phyloP scores from a whole-genome alignment of 495 filamentous ascomycete species.

The Aspergillus heteromorphus region DNA sequence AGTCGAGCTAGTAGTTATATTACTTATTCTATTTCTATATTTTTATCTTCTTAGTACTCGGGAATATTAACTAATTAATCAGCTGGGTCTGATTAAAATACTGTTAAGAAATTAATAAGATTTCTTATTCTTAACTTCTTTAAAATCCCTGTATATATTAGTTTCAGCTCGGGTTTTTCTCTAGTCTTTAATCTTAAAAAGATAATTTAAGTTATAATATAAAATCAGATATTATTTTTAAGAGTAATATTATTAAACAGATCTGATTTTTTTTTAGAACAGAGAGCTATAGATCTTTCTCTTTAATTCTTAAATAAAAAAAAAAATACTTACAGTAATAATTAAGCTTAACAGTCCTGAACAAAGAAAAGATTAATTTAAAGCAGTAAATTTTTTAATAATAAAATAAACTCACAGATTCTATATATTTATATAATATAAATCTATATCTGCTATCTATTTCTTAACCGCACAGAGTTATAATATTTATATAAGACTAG shows the following conservation, averaged over 20 bases:
- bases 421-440: conserved; percentile 42
- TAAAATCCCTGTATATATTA: conserved; percentile 49
- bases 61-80: conserved; percentile 18
- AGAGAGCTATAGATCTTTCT: conserved; percentile 1
- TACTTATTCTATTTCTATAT: conserved; percentile 13
- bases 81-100: conserved; percentile 32
- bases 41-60: conserved; percentile 23
- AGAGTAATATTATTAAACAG: conserved; percentile 15
- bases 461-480: conserved; percentile 42
- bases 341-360: conserved; percentile 24
- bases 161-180: conserved; percentile 47
- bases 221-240: conserved; percentile 42
- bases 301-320: conserved; percentile 7
- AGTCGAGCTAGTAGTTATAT: conserved; percentile 14
- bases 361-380: conserved; percentile 37
- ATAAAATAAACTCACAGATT: conserved; percentile 43
- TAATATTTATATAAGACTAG: conserved; percentile 42
- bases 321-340: conserved; percentile 3
- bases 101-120: conserved; percentile 47
- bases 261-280: not conserved
- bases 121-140: conserved; percentile 44
- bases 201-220: conserved; percentile 50
- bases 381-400: conserved; percentile 42
- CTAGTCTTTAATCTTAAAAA: conserved; percentile 46
- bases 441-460: conserved; percentile 47